phyloP scores from a whole-genome alignment of 345 rosid genomes.

The Salix brachista region DNA sequence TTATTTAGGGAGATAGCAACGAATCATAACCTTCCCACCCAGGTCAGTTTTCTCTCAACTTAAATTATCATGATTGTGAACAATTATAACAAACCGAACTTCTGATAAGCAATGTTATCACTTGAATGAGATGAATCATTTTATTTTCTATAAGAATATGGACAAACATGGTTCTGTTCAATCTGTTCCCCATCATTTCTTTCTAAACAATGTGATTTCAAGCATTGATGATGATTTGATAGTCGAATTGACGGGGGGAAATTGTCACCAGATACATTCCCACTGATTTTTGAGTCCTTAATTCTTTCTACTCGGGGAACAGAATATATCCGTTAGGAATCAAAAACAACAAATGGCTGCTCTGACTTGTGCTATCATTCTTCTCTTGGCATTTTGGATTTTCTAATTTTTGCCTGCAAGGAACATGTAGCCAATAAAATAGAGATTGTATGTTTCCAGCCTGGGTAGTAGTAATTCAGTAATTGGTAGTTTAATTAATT shows the following conservation, averaged over 20 bases:
- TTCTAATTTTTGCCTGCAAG: background rate
- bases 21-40: constrained; percentile 69
- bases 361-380: background rate
- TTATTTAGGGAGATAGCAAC: constrained; percentile 78
- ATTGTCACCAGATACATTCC: background rate
- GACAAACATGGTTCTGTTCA: background rate
- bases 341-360: background rate
- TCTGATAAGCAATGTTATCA: background rate
- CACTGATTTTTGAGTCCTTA: background rate
- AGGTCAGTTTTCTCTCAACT: constrained; percentile 38
- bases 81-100: background rate
- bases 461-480: background rate
- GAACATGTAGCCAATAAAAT: background rate
- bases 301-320: background rate
- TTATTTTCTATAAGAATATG: background rate
- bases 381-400: background rate
- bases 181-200: background rate
- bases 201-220: background rate
- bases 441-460: background rate
- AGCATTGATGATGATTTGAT: background rate
- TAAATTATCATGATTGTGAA: background rate
- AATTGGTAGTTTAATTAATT: constrained; percentile 1
- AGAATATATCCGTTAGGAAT: background rate
- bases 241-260: background rate
- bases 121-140: background rate